Evolutionary conservation across 345 rosid genomes (phyloP).

Genomic region (Citrus glauca): DNA sequence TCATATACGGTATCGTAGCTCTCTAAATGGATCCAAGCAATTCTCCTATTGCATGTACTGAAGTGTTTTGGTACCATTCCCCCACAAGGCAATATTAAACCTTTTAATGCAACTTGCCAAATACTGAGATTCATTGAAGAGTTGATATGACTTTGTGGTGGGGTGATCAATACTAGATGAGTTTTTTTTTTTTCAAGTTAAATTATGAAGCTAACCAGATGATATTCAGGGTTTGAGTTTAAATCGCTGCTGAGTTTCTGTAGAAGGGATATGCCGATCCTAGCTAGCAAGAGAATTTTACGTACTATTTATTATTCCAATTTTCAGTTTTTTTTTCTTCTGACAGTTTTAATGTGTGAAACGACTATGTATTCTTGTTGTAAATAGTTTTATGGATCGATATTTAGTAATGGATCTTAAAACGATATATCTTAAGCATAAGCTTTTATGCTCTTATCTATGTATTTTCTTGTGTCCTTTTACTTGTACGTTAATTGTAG

Average conservation of each 20-base stretch:
- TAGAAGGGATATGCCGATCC: background rate
- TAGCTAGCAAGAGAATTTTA: background rate
- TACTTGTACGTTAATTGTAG: too few relatives aligned
- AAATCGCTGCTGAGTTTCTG: background rate
- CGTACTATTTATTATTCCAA: background rate
- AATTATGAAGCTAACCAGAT: background rate
- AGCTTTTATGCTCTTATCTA: too few relatives aligned
- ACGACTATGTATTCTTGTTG: too few relatives aligned
- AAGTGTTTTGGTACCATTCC: background rate
- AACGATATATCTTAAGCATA: too few relatives aligned
- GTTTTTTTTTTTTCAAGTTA: too few relatives aligned
- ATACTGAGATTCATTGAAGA: too few relatives aligned
- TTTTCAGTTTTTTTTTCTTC: background rate
- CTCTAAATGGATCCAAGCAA: background rate
- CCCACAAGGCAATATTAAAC: background rate
- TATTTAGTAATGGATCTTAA: too few relatives aligned
- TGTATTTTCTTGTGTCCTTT: too few relatives aligned
- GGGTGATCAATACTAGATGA: too few relatives aligned
- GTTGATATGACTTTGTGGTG: too few relatives aligned
- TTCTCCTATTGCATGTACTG: background rate
- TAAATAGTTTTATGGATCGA: too few relatives aligned
- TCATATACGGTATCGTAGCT: too few relatives aligned
- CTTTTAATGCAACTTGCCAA: background rate
- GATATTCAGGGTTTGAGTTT: background rate
- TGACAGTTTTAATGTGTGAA: background rate